Evolutionary conservation across 1,284 basidiomycete genomes (phyloP), one percentile per base, ranked within the genome.

Genomic region (Mycosarcoma mackinlayi): DNA sequence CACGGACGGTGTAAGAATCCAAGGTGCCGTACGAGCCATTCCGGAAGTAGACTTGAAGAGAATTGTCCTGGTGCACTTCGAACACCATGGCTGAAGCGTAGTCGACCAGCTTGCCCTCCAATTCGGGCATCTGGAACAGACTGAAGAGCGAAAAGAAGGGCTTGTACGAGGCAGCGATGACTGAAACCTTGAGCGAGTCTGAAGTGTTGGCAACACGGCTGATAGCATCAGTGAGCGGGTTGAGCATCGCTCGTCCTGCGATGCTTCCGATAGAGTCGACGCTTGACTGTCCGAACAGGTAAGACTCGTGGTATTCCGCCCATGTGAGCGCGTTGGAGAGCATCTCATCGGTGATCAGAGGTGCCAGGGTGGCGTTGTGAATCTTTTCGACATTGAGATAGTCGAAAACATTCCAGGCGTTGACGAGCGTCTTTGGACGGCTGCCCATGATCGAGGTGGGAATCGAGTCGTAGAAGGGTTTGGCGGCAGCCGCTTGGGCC

Each of bases 111-210:
- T 54, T 82, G 30, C 37, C 42, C 52, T 60, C 27, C 30, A 78
- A 38, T 0, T 38, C 28, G 6, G 48, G 47, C 25, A 77, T 55
- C 30, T 61, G 58, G 53, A 71, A 54, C 84, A 92, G 88, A 82
- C 90, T 88, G 87, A 92, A 90, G 80, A 93, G 86, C 14, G 91
- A 92, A 76, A 93, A 89, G 87, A 93, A 91, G 27, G 92, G 90
- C 83, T 93, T 92, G 86, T 93, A 93, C 70, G 90, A 90, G 21
- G 89, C 89, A 81, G 61, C 72, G 76, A 92, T 86, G 68, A 92
- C 84, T 80, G 89, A 86, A 83, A 93, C 86, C 77, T 91, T 89
- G 56, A 93, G 88, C 35, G 90, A 88, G 83, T 91, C 89, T 54
- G 87, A 88, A 76, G 89, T 88, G 86, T 90, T 92, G 45, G 89